Conservation (phyloP, 225 moss, liverwort and hornwort genomes). For the Lunularia cruciata region DNA sequence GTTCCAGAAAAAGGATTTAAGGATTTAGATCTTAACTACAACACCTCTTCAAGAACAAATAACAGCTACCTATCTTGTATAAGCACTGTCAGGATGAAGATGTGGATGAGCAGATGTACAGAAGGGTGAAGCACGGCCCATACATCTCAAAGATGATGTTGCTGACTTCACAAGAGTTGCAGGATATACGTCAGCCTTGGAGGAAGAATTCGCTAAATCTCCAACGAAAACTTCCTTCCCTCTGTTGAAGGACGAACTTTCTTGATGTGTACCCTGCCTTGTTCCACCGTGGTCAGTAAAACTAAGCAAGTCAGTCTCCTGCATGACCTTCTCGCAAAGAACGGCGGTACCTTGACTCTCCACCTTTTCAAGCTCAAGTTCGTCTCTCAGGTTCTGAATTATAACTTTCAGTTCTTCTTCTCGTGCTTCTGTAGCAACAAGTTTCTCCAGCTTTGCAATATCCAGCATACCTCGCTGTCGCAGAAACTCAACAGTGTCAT, state of each 20-base stretch:
- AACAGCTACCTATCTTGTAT: too few species aligned
- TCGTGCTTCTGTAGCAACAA: conserved; percentile 24
- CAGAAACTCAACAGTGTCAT: conserved; percentile 20
- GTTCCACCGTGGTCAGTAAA: neutral
- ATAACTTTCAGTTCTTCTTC: conserved; percentile 27
- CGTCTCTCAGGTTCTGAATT: conserved; percentile 33
- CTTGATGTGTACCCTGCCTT: neutral
- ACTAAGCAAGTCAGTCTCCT: conserved; percentile 24
- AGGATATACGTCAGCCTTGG: neutral
- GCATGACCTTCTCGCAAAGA: conserved; percentile 38
- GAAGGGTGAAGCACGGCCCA: neutral
- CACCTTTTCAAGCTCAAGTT: conserved; percentile 42
- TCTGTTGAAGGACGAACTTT: neutral
- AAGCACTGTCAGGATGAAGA: too few species aligned
- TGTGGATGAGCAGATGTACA: too few species aligned
- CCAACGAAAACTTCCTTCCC: neutral
- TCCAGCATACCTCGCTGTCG: conserved; percentile 3
- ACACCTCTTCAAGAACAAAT: too few species aligned
- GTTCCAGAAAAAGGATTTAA: too few species aligned
- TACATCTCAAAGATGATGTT: neutral
- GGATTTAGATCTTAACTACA: too few species aligned
- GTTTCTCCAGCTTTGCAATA: conserved; percentile 22
- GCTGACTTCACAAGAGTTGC: neutral
- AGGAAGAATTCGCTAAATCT: neutral
- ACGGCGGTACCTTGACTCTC: conserved; percentile 32